Base-by-base conservation (phyloP, 306 rosid species). In the Notholithocarpus densiflorus region DNA sequence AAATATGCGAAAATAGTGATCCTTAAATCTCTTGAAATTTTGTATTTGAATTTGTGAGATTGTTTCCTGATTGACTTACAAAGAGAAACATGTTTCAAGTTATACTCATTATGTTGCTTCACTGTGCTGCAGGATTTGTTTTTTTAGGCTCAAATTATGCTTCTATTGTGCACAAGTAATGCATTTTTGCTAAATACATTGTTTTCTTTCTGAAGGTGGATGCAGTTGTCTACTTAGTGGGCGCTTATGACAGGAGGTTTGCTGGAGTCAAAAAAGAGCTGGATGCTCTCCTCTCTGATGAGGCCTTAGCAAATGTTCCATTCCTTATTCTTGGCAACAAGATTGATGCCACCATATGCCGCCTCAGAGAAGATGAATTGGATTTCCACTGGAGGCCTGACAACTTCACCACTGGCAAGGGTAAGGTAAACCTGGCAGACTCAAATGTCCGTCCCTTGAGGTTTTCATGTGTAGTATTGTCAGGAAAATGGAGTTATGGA, bases 381-480 rank as follows among this genome's bases (percentile, higher is more conserved):
- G 89, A 97, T 48, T 88, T 76, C 83, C 87, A 86, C 83, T 93
- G 29, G n/a, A n/a, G 97, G 97, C 24, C 85, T 93, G 80, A 77
- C 82, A 91, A 87, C 94, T 93, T 93, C 88, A 93, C 98, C 84
- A 93, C 97, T 0, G 97, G 97, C 68, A 93, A 93, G 84, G 98
- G 98, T 54, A 93, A 93, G 82, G 93, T 91, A 15, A 91, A 77
- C 77, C 15, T 93, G 89, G 1, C 87, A 10, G 98, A 87, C 83
- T 88, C 94, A 5, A 91, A 87, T 57, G 90, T 93, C 60, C 97
- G 97, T 1, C 89, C 94, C 90, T 93, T 43, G 98, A 93, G 88
- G 94, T 91, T 31, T 93, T 91, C 90, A 93, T 93, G 98, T 93
- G 98, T 88, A 93, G 98, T 77, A 88, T 93, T 62, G 98, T 93